Evolutionary conservation across 208 protist species (phyloP).

Genomic region (Leishmania tarentolae): DNA sequence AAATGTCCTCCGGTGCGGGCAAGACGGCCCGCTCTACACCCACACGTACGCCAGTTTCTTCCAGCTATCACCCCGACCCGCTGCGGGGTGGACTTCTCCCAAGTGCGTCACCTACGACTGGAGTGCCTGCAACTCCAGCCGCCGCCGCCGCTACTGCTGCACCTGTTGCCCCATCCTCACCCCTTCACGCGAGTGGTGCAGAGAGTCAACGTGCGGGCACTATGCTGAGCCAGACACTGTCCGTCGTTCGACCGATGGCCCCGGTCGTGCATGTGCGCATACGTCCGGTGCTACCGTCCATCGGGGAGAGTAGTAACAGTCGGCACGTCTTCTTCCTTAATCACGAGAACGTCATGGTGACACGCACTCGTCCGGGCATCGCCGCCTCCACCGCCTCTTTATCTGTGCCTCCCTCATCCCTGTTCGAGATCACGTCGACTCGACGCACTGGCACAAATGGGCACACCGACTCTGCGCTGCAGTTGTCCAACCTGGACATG

Average conservation of each 20-base stretch:
- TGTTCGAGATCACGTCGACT: neutral
- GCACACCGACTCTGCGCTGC: neutral
- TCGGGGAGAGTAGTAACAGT: slow-evolving; percentile 63
- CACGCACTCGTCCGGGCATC: neutral
- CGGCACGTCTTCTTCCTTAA: slow-evolving; percentile 79
- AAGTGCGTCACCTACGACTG: neutral
- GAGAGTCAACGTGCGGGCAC: slow-evolving; percentile 15
- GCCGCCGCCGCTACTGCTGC: neutral
- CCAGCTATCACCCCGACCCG: slow-evolving; percentile 6
- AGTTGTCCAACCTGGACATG: neutral
- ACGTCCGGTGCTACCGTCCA: slow-evolving; percentile 60
- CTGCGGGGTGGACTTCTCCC: neutral
- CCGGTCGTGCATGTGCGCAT: slow-evolving; percentile 85
- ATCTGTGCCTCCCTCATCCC: neutral
- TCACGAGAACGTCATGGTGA: slow-evolving; percentile 80
- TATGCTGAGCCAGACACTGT: slow-evolving; percentile 25
- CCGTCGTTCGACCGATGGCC: slow-evolving; percentile 29
- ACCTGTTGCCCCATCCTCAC: neutral
- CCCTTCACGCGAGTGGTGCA: neutral
- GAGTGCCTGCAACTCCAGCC: neutral
- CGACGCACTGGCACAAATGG: slow-evolving; percentile 1
- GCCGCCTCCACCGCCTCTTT: neutral
- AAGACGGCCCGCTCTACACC: slow-evolving; percentile 4
- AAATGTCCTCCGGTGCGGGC: neutral
- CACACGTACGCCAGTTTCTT: neutral